Evolutionary conservation across 2,329 filamentous ascomycete species (phyloP).

Genomic region (Anthostomella pinea): DNA sequence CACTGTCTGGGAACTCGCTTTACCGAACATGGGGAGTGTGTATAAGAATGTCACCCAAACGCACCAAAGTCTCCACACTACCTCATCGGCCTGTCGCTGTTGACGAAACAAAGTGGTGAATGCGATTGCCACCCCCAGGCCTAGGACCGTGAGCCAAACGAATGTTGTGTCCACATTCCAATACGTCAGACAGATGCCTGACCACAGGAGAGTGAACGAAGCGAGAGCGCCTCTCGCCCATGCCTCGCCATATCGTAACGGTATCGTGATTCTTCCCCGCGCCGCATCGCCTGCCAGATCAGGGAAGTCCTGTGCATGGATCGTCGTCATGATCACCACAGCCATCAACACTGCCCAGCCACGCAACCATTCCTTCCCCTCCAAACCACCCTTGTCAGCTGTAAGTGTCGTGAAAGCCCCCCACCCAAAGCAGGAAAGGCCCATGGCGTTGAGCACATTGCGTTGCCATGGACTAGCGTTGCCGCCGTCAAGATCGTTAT

Average conservation of each 20-base stretch:
- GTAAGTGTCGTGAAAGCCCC: constrained; percentile 21
- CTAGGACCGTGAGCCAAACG: constrained; percentile 3
- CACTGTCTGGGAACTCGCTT: too few relatives aligned
- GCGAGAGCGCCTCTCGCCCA: constrained; percentile 5
- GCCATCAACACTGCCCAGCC: constrained; percentile 24
- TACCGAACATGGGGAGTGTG: too few relatives aligned
- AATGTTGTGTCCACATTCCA: constrained; percentile 4
- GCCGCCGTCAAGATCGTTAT: constrained; percentile 31
- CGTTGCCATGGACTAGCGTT: constrained; percentile 19
- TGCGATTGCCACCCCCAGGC: constrained; percentile 1
- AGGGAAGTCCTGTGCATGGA: constrained; percentile 27
- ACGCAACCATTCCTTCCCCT: constrained; percentile 8
- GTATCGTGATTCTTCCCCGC: constrained; percentile 25
- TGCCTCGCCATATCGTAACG: constrained; percentile 26
- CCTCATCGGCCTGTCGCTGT: constrained; percentile 3
- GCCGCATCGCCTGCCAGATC: constrained; percentile 25
- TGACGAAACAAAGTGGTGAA: background rate
- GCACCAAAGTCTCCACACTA: constrained; percentile 12
- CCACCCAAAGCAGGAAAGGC: constrained; percentile 29
- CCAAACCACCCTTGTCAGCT: background rate
- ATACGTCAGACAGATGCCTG: constrained; percentile 4
- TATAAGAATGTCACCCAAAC: constrained; percentile 9
- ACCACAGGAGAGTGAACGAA: constrained; percentile 6
- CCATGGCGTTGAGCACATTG: constrained; percentile 27
- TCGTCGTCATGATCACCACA: constrained; percentile 23